Evolutionary conservation across 2,329 filamentous ascomycete genomes (phyloP).

Genomic region (Alternaria postmessia): DNA sequence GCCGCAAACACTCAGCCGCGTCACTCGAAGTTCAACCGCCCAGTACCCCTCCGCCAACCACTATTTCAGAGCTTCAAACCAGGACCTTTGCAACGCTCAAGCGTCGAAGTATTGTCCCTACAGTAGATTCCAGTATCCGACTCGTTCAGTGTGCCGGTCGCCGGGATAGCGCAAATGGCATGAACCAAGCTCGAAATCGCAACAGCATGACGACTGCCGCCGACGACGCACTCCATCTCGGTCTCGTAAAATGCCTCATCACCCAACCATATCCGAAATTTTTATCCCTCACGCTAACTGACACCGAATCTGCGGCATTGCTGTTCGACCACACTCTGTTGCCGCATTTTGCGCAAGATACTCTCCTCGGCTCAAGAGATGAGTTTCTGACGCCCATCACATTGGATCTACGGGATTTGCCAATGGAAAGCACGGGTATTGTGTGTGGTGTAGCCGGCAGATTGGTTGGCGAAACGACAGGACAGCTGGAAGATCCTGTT

Average conservation of each 20-base stretch:
- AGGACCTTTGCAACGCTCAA: conserved; percentile 87
- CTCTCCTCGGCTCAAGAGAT: conserved; percentile 77
- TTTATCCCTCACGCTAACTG: conserved; percentile 75
- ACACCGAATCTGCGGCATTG: conserved; percentile 76
- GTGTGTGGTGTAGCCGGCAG: conserved; percentile 91
- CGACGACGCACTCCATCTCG: conserved; percentile 56
- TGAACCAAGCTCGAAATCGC: conserved; percentile 35
- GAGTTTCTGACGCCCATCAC: conserved; percentile 84
- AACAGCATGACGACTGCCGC: conserved; percentile 45
- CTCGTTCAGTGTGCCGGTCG: conserved; percentile 84
- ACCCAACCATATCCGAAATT: conserved; percentile 67
- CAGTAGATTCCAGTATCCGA: conserved; percentile 71
- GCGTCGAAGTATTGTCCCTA: conserved; percentile 76
- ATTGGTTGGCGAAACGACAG: conserved; percentile 73
- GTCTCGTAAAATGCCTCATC: conserved; percentile 59
- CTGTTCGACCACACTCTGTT: conserved; percentile 75
- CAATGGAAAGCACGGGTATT: conserved; percentile 90
- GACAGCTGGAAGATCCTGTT: conserved; percentile 55
- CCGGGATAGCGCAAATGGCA: conserved; percentile 47
- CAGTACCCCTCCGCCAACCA: conserved; percentile 78
- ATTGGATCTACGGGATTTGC: conserved; percentile 80
- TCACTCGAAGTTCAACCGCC: conserved; percentile 61
- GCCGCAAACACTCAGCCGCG: conserved; percentile 57
- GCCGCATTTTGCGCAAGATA: conserved; percentile 63
- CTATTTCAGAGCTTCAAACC: conserved; percentile 78